A percentile compares a stretch with the other conserved stretches of the same genome.
phyloP scores from a whole-genome alignment of 2,329 filamentous ascomycete species.

The Xylaria hypoxylon region DNA sequence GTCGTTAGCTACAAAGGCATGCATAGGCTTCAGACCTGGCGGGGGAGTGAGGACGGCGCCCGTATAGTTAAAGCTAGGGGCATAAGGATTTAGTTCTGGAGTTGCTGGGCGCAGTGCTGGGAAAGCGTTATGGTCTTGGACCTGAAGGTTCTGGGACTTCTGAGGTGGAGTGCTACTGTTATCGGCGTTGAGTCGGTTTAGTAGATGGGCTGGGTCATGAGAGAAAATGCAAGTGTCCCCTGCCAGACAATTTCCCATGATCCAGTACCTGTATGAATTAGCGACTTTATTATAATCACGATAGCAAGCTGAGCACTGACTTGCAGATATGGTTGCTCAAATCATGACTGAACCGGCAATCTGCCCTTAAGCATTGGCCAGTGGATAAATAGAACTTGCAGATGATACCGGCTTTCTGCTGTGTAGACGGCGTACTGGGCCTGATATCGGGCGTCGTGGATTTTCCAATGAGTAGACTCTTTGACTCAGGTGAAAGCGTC shows the following conservation, averaged over 20 bases:
- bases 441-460: slow-evolving; percentile 82
- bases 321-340: slow-evolving; percentile 97
- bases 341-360: slow-evolving; percentile 97
- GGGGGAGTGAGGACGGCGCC: slow-evolving; percentile 72
- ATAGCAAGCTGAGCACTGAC: slow-evolving; percentile 82
- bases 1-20: slow-evolving; percentile 63
- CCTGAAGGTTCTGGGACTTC: slow-evolving; percentile 75
- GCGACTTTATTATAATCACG: slow-evolving; percentile 20
- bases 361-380: slow-evolving; percentile 93
- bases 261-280: slow-evolving; percentile 78
- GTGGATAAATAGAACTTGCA: slow-evolving; percentile 98
- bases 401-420: slow-evolving; percentile 86
- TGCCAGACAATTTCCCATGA: slow-evolving; percentile 94
- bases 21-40: slow-evolving; percentile 75
- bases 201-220: slow-evolving; percentile 88
- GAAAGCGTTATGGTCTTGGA: slow-evolving; percentile 87
- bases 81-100: slow-evolving; percentile 68
- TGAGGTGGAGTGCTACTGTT: slow-evolving; percentile 75
- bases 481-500: slow-evolving; percentile 64
- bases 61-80: slow-evolving; percentile 63
- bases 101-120: slow-evolving; percentile 75
- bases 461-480: slow-evolving; percentile 85
- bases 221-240: slow-evolving; percentile 97
- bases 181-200: slow-evolving; percentile 83
- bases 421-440: slow-evolving; percentile 79